phyloP scores from a whole-genome alignment of 495 filamentous ascomycete species.

The Aspergillus diversus region DNA sequence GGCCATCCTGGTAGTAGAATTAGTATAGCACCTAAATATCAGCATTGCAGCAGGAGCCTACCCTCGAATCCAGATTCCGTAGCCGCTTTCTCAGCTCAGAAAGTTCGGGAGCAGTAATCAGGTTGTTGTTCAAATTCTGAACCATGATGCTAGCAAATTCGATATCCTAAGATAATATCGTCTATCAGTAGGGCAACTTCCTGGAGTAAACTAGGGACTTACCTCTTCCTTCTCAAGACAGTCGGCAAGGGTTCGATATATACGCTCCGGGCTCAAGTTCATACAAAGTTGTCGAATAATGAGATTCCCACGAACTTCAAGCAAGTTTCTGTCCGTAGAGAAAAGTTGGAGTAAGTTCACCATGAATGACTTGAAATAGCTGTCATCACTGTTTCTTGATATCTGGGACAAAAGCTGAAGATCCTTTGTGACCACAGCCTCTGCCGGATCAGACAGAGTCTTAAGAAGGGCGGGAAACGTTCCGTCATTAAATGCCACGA shows the following conservation, averaged over 20 bases:
- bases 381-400: slow-evolving; percentile 92
- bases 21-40: slow-evolving; percentile 2
- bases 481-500: slow-evolving; percentile 93
- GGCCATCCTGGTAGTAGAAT: slow-evolving; percentile 68
- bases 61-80: slow-evolving; percentile 85
- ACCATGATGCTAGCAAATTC: slow-evolving; percentile 99
- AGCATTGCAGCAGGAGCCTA: slow-evolving; percentile 31
- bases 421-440: slow-evolving; percentile 94
- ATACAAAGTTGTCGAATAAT: slow-evolving; percentile 96
- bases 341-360: slow-evolving; percentile 94
- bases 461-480: slow-evolving; percentile 96
- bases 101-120: slow-evolving; percentile 95
- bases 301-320: slow-evolving; percentile 92
- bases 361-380: slow-evolving; percentile 98
- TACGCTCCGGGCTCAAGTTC: slow-evolving; percentile 89
- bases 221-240: slow-evolving; percentile 96
- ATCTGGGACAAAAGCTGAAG: slow-evolving; percentile 95
- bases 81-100: slow-evolving; percentile 88
- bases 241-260: slow-evolving; percentile 94
- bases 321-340: slow-evolving; percentile 84
- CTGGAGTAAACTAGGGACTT: slow-evolving; percentile 12
- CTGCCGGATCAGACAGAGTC: slow-evolving; percentile 92
- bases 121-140: slow-evolving; percentile 97
- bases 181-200: slow-evolving; percentile 15
- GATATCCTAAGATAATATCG: slow-evolving; percentile 60